Evolutionary conservation across 1,284 basidiomycete species (phyloP).

Genomic region (Ceratobasidium sp.): DNA sequence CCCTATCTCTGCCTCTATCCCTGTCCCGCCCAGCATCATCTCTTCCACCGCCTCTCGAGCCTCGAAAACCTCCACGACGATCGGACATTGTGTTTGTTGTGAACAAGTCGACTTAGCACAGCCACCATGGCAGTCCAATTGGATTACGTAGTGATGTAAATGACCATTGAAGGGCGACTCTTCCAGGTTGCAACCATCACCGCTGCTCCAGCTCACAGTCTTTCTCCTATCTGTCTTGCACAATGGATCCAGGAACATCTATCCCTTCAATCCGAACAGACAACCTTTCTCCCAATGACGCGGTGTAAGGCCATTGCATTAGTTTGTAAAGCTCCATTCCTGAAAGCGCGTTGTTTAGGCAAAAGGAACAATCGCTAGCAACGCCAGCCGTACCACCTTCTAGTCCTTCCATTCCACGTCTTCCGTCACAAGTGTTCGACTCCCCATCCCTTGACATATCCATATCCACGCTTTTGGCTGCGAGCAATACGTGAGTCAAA

Average conservation of each 20-base stretch:
- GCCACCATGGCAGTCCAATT: background rate
- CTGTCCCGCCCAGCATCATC: conserved; percentile 59
- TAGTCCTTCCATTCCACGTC: conserved; percentile 43
- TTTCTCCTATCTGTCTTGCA: background rate
- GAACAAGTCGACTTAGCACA: no score
- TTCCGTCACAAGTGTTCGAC: conserved; percentile 38
- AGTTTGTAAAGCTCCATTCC: background rate
- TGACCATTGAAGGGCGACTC: conserved; percentile 8
- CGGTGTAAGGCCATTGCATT: conserved; percentile 16
- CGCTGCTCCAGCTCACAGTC: background rate
- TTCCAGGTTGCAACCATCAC: conserved; percentile 35
- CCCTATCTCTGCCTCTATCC: conserved; percentile 56
- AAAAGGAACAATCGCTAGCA: conserved; percentile 3
- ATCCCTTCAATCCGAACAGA: conserved; percentile 42
- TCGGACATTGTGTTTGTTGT: conserved; percentile 22
- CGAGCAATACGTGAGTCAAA: conserved; percentile 26
- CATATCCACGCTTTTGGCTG: conserved; percentile 26
- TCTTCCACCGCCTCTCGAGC: conserved; percentile 46
- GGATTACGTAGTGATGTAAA: conserved; percentile 36
- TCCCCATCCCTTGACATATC: conserved; percentile 39
- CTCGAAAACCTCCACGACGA: conserved; percentile 41
- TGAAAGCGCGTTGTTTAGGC: conserved; percentile 31
- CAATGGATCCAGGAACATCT: conserved; percentile 15
- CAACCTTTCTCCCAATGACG: conserved; percentile 15
- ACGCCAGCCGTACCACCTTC: conserved; percentile 41